Base-by-base conservation (phyloP, 2,329 filamentous ascomycete species). In the Phaeosphaeriaceae sp. region DNA sequence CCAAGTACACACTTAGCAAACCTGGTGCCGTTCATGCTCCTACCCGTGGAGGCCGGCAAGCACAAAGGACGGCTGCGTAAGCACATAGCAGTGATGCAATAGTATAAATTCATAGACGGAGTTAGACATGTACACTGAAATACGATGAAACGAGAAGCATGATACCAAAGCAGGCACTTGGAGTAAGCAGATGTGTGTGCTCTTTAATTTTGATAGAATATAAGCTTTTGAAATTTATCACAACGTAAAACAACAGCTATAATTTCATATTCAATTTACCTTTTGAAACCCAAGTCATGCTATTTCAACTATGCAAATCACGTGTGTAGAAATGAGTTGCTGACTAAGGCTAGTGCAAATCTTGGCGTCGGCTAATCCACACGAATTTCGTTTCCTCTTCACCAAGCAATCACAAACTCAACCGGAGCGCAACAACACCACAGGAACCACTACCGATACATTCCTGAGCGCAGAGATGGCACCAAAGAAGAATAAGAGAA, bases 401-500 rank as follows among this genome's bases (percentile, higher is more conserved):
- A 28, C 38, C 42, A 34, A 40, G 23, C 41, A 45, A 45, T 28
- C 43, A 54, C 46, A 34, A 50, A 52, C 35, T 48, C 52, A 59
- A 66, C 68, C 69, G 67, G 65, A 71, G 63, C 66, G 63, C 63
- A 70, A 64, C 67, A 67, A 70, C 61, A 50, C 52, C 60, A 53
- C 56, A 67, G 59, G 63, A 64, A 67, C 49, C 53, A 46, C 46
- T 46, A 55, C 50, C 52, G 49, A 62, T 37, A 58, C 50, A 58
- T 63, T 69, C 67, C 63, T 69, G 64, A 58, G 67, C 74, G 71
- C 72, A 76, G 79, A 76, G 80, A 87, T 87, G 84, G 83, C 82
- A 76, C 82, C 83, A 74, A 92, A 91, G 87, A 90, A 89, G 81
- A 61, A 51, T 61, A 93, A 90, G 86, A 95, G 92, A 83, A 87